A percentile compares a stretch with the other conserved stretches of the same genome.
Evolutionary conservation across 2,329 filamentous ascomycete genomes (phyloP).

Genomic region (Hymenoscyphus scutula): DNA sequence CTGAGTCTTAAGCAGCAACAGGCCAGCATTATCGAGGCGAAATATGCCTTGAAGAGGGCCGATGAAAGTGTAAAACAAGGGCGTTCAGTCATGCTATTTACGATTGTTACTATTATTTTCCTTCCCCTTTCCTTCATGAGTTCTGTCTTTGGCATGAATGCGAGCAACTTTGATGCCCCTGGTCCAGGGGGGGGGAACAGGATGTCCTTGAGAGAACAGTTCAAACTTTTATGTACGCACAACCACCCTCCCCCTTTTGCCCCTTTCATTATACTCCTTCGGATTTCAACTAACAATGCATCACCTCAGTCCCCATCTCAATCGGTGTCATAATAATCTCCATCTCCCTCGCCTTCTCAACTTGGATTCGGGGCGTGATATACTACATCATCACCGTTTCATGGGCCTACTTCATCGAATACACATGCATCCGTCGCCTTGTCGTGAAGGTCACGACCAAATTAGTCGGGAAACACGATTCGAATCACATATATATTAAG

Average conservation of each 20-base stretch:
- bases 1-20: conserved; percentile 47
- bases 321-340: conserved; percentile 13
- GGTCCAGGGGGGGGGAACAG: conserved; percentile 11
- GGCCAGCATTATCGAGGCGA: conserved; percentile 44
- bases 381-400: conserved; percentile 4
- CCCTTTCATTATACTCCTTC: too few species aligned
- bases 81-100: conserved; percentile 23
- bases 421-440: conserved; percentile 6
- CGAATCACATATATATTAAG: not conserved
- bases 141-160: conserved; percentile 24
- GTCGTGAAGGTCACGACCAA: not conserved
- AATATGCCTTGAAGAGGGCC: conserved; percentile 40
- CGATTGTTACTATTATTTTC: conserved; percentile 26
- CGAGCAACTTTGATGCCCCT: conserved; percentile 14
- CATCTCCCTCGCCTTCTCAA: conserved; percentile 17
- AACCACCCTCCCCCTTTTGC: not conserved
- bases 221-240: conserved; percentile 14
- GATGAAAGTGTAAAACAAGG: conserved; percentile 43
- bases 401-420: conserved; percentile 10
- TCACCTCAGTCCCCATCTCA: conserved; percentile 19
- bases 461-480: not conserved
- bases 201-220: conserved; percentile 16
- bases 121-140: conserved; percentile 24
- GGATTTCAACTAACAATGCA: too few species aligned
- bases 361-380: conserved; percentile 16